These are phyloP conservation scores for Cephalotrichum gorgonifer DNA, from an alignment of 2,329 filamentous ascomycete genomes.

Conservation along the genomic window DNA sequence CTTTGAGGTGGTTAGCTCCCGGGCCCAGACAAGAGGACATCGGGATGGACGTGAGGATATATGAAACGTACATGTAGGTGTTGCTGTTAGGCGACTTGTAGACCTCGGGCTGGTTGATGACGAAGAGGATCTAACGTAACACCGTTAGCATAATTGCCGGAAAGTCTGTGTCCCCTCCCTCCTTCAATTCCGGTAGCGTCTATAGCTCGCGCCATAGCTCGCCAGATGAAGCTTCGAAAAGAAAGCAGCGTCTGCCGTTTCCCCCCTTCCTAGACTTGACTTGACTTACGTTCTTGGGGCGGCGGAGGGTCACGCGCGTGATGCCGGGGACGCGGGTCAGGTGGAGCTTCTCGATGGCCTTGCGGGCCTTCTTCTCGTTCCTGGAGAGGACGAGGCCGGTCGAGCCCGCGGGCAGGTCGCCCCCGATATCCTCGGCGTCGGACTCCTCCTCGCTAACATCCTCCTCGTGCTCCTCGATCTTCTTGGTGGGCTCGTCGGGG, in stretches of 20 bases:
- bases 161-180: no score
- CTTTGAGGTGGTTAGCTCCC: slow-evolving; percentile 31
- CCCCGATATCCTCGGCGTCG: slow-evolving; percentile 72
- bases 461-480: slow-evolving; percentile 59
- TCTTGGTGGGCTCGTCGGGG: slow-evolving; percentile 77
- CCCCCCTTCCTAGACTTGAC: not conserved
- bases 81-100: slow-evolving; percentile 99
- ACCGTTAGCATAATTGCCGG: not conserved
- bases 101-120: slow-evolving; percentile 99
- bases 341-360: slow-evolving; percentile 97
- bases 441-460: slow-evolving; percentile 64
- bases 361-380: slow-evolving; percentile 99
- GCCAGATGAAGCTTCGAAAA: no score
- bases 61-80: slow-evolving; percentile 91
- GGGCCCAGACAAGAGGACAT: not conserved
- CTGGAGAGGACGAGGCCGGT: slow-evolving; percentile 90
- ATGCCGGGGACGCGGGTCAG: slow-evolving; percentile 94
- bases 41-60: not conserved
- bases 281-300: slow-evolving; percentile 92
- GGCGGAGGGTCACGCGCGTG: slow-evolving; percentile 92
- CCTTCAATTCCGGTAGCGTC: no score
- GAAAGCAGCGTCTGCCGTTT: no score
- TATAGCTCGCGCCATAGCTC: no score
- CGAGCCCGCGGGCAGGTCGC: slow-evolving; percentile 69
- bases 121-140: slow-evolving; percentile 81